Base-by-base conservation (phyloP, 805 yeast species). In the Monosporozyma siamensis region DNA sequence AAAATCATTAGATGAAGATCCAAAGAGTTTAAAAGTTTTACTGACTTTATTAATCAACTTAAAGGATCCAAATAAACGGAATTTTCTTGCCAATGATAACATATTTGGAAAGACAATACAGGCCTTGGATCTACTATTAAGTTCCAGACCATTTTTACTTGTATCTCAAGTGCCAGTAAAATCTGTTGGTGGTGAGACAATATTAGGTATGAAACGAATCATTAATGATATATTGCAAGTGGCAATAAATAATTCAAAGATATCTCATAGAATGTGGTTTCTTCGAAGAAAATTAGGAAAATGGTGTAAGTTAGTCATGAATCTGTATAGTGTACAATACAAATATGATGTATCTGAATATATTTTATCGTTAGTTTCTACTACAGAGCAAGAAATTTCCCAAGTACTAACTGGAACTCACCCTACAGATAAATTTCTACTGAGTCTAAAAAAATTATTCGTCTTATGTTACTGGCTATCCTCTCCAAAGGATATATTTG, bases 71-170 rank as follows among this genome's bases (percentile, higher is more conserved):
- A 20, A 27, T 9, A 43, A 44, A 9, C 41, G 44, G 12, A 46
- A 34, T 14, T 43, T 38, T 31, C 27, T 50, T 38, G 39, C 37
- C 10, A 53, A 54, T 39, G 54, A 51, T 36, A 37, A 38, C 2
- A 40, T 58, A 2, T 61, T 61, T 47, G 47, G 50, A 14, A 59
- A 55, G 41, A 45, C 60, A 0, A 36, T 61, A 8, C 50, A 53
- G 12, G 63, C 57, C 2, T 38, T 61, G n/a, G 59, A 55, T 44
- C 38, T 55, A 10, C 38, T 61, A 30, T 30, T 59, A 15, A 44
- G 42, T 34, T 43, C 48, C 3, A 52, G 52, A 20, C 59, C 63
- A 4, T 47, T 45, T 37, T 34, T 55, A 4, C 39, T 56, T 18
- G n/a, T 38, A 9, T 21, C 34, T 6, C 21, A 24, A 5, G 26